Conservation (phyloP, 805 yeast species). For the Barnettozyma botsteinii region DNA sequence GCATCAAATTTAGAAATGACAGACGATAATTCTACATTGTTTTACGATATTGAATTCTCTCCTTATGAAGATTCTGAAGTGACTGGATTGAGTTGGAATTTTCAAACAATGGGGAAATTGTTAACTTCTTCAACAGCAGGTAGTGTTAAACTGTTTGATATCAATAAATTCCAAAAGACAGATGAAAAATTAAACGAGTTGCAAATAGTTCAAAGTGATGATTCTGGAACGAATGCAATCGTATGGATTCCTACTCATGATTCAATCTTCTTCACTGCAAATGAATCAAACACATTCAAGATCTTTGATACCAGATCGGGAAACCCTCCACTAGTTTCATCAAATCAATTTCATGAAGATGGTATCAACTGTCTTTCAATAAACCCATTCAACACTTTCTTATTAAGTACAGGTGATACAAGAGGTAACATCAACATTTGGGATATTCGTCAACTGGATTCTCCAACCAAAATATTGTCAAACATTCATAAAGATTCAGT, state of each 20-base stretch:
- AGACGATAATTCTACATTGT: constrained; percentile 33
- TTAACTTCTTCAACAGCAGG: constrained; percentile 64
- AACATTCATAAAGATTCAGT: constrained; percentile 48
- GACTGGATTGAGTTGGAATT: constrained; percentile 73
- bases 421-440: constrained; percentile 51
- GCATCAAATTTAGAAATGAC: constrained; percentile 41
- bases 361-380: constrained; percentile 57
- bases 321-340: constrained; percentile 6
- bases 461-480: constrained; percentile 23
- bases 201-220: constrained; percentile 28
- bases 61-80: constrained; percentile 34
- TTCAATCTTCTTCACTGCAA: constrained; percentile 55
- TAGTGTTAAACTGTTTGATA: constrained; percentile 59
- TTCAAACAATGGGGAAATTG: constrained; percentile 37
- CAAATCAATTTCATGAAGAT: constrained; percentile 11
- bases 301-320: constrained; percentile 49
- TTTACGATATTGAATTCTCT: constrained; percentile 46
- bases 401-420: constrained; percentile 64
- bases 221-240: constrained; percentile 60
- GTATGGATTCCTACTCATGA: constrained; percentile 64
- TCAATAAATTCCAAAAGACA: constrained; percentile 32
- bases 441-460: constrained; percentile 53
- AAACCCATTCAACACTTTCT: constrained; percentile 48
- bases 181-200: constrained; percentile 4
- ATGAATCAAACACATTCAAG: constrained; percentile 46